A percentile compares a stretch with the other conserved stretches of the same genome.
Conservation (phyloP, 192 early-diverging fungal species). For the Linnemannia elongata region DNA sequence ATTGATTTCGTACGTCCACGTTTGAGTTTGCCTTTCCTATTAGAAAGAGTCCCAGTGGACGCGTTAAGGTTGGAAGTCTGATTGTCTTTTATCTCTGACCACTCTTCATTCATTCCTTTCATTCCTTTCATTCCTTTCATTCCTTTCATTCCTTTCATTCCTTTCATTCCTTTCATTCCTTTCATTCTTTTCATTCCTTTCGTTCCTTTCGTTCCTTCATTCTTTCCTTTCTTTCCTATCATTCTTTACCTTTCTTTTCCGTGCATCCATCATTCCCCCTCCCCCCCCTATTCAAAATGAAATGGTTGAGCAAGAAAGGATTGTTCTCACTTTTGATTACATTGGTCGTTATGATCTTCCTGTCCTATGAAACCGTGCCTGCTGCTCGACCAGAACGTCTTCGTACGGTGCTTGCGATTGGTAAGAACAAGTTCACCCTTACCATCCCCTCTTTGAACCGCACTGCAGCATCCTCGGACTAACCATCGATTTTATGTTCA, state of each 20-base stretch:
- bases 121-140: too few species aligned
- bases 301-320: background rate
- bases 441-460: background rate
- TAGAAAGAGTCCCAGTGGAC: too few species aligned
- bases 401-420: slow-evolving; percentile 19
- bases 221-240: background rate
- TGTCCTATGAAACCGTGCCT: slow-evolving; percentile 10
- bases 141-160: too few species aligned
- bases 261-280: too few species aligned
- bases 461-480: background rate
- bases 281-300: too few species aligned
- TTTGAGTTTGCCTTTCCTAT: too few species aligned
- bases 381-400: background rate
- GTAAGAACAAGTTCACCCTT: background rate
- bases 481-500: slow-evolving; percentile 1
- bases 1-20: too few species aligned
- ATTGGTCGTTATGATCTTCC: slow-evolving; percentile 8
- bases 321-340: slow-evolving; percentile 8
- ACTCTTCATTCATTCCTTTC: too few species aligned
- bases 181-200: background rate
- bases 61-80: too few species aligned
- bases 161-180: too few species aligned
- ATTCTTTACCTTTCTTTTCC: background rate
- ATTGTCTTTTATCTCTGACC: too few species aligned
- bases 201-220: too few species aligned